A percentile compares a stretch with the other conserved stretches of the same genome.
These are phyloP conservation scores for Chromera velia DNA, from an alignment of 73 alveolate genomes.

Conservation along the genomic window DNA sequence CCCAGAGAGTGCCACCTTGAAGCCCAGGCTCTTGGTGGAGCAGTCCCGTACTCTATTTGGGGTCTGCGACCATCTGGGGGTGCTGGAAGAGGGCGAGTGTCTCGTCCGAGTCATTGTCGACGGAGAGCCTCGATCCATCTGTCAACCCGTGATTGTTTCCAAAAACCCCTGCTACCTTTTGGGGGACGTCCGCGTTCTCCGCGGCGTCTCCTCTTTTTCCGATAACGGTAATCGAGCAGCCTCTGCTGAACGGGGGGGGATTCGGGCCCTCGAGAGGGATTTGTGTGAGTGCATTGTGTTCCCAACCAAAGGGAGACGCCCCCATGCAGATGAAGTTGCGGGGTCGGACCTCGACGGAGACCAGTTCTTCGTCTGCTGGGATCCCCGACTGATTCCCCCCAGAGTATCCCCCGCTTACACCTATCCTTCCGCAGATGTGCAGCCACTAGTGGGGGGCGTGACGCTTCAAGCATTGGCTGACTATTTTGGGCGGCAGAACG, in stretches of 20 bases:
- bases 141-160: neutral
- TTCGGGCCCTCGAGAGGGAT: neutral
- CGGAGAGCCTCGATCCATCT: neutral
- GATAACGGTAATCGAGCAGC: no score
- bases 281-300: slow-evolving; percentile 23
- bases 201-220: neutral
- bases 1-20: no score
- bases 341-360: slow-evolving; percentile 62
- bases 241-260: no score
- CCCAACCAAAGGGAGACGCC: slow-evolving; percentile 52
- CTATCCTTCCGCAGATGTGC: neutral
- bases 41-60: neutral
- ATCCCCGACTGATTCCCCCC: slow-evolving; percentile 16
- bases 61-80: neutral
- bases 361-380: slow-evolving; percentile 57
- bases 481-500: neutral
- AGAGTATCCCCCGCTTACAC: neutral
- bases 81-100: neutral
- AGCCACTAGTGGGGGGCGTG: neutral
- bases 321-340: slow-evolving; percentile 47
- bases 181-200: neutral
- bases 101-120: neutral
- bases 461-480: neutral
- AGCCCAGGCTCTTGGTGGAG: neutral
- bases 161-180: neutral